These are phyloP conservation scores for Digitaria exilis DNA, from an alignment of 202 grass and related monocot genomes.

Conservation along the genomic window DNA sequence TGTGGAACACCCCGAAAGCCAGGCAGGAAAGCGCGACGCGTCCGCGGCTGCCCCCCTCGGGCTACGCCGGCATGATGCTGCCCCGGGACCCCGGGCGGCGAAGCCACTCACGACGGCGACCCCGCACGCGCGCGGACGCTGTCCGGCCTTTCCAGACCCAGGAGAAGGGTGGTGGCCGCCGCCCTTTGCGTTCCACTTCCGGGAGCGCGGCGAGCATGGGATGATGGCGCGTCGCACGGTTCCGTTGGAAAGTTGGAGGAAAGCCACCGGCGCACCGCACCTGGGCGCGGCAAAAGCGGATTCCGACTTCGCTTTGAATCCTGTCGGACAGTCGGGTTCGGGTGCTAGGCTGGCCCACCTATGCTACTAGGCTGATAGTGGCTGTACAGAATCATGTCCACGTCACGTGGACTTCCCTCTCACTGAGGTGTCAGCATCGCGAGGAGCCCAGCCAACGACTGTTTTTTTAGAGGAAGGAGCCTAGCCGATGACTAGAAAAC, in stretches of 20 bases:
- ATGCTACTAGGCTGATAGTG: neutral
- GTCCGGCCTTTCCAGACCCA: neutral
- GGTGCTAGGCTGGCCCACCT: neutral
- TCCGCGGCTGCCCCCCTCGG: neutral
- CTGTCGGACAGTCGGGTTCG: neutral
- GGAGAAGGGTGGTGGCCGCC: neutral
- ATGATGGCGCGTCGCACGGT: neutral
- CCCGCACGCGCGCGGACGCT: conserved; percentile 9
- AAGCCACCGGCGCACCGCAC: neutral
- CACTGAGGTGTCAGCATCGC: neutral
- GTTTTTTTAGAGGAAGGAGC: neutral
- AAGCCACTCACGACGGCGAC: neutral
- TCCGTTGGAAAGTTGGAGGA: neutral
- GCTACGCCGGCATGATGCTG: conserved; percentile 11
- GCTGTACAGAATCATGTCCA: neutral
- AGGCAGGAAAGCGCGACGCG: neutral
- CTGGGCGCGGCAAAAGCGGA: conserved; percentile 10
- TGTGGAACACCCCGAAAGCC: neutral
- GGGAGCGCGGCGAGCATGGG: neutral
- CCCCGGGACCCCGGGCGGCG: neutral
- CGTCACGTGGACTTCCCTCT: neutral
- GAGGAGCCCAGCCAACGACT: too few relatives aligned
- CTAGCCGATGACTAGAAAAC: neutral
- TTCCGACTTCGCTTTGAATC: conserved; percentile 4
- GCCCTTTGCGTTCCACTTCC: neutral